Evolutionary conservation across 441 rosid genomes (phyloP).

Genomic region (Erodium moschatum): DNA sequence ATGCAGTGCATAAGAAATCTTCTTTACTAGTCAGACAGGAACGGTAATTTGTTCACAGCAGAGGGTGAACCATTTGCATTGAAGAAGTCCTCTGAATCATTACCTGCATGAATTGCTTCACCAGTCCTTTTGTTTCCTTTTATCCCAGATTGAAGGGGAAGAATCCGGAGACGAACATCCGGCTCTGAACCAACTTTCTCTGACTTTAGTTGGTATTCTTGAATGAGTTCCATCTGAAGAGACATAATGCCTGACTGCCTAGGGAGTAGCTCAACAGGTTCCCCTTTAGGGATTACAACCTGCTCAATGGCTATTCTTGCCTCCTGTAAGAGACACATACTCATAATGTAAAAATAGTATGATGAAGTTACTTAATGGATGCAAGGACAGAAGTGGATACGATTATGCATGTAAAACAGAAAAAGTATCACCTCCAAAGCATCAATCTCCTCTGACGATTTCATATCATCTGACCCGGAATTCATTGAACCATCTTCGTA

Average conservation of each 20-base stretch:
- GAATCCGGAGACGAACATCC: constrained; percentile 38
- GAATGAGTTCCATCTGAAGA: constrained; percentile 52
- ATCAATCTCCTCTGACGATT: constrained; percentile 54
- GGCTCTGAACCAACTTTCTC: constrained; percentile 49
- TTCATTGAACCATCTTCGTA: constrained; percentile 39
- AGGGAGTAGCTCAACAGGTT: constrained; percentile 56
- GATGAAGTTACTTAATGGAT: neutral
- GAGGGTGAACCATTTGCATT: constrained; percentile 36
- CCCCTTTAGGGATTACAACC: constrained; percentile 57
- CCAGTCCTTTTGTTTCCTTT: constrained; percentile 21
- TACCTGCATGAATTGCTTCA: constrained; percentile 26
- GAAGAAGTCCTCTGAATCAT: constrained; percentile 29
- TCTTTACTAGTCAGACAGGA: constrained; percentile 49
- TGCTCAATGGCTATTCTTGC: constrained; percentile 68
- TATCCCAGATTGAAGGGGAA: constrained; percentile 36
- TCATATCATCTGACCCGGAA: constrained; percentile 38
- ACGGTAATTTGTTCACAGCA: constrained; percentile 50
- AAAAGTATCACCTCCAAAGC: constrained; percentile 58
- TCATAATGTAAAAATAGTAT: neutral
- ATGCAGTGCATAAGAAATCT: neutral
- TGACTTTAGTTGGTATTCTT: constrained; percentile 47
- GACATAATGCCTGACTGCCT: constrained; percentile 48
- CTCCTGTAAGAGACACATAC: constrained; percentile 42
- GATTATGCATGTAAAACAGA: neutral
- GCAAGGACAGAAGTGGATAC: neutral